These are phyloP conservation scores for Fraxinus sp. DNA, from an alignment of 305 asterid species.

Conservation along the genomic window DNA sequence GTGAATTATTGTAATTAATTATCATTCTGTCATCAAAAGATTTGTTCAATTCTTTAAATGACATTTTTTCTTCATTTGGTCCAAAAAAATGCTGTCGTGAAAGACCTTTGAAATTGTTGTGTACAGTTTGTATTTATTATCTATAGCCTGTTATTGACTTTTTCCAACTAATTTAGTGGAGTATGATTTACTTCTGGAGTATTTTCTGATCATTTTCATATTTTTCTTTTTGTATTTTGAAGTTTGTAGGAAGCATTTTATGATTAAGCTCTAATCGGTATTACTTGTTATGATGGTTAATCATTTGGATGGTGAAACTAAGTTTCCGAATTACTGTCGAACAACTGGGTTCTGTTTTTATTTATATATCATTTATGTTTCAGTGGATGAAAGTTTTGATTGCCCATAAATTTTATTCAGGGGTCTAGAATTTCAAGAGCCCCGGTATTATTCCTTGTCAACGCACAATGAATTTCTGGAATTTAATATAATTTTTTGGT, in stretches of 20 bases:
- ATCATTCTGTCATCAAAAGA: not conserved
- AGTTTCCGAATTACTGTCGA: not conserved
- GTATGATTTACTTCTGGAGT: not conserved
- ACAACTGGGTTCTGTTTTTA: not conserved
- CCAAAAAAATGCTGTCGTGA: not conserved
- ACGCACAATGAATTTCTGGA: not conserved
- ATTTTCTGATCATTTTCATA: not conserved
- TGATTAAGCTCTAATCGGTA: not conserved
- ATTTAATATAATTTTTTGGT: not conserved
- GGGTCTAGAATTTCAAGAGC: not conserved
- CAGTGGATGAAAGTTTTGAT: not conserved
- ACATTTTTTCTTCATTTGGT: not conserved
- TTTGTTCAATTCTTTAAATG: not conserved
- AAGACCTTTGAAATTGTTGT: not conserved
- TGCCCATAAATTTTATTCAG: not conserved
- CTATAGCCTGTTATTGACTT: not conserved
- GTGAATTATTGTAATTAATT: slow-evolving; percentile 2
- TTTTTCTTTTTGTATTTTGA: not conserved
- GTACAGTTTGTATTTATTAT: not conserved
- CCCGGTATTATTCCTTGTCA: not conserved
- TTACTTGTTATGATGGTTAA: not conserved
- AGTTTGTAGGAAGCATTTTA: not conserved
- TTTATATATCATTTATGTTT: not conserved
- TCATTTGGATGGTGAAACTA: not conserved
- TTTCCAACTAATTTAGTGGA: not conserved